Base-by-base conservation (phyloP, 148 eudicot species). In the Selenicereus undatus region DNA sequence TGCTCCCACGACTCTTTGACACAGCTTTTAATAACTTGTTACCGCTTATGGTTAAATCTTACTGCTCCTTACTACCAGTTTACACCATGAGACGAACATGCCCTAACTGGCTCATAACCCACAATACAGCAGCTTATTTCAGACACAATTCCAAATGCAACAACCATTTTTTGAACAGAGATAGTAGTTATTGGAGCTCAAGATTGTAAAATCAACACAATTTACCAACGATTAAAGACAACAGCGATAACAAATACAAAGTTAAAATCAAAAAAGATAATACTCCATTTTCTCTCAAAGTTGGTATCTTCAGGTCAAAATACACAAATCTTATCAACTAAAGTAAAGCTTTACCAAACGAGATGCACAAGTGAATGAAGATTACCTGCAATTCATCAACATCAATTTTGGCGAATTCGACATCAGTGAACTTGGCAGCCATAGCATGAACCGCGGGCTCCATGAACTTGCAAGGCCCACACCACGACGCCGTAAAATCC, bases 401-500 rank as follows among this genome's bases (percentile, higher is more conserved):
- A 43, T 96, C 99, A n/a, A 93, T 92, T 85, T 93, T 96, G 76
- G 88, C 89, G 39, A 95, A 96, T 60, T 91, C 91, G 1, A 96
- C 97, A 11, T 93, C 91, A 22, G 89, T 20, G 68, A 80, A 92
- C 43, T 88, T 86, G 27, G 84, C 60, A 32, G 99, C 86, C 91
- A 96, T 89, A 30, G 85, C 88, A 14, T 80, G 74, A 80, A 93
- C 76, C 48, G 84, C 91, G 18, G 99, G 99, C 86, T 90, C 97
- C 83, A 96, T 89, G 60, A 93, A 51, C 89, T 83, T 93, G 89
- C 98, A 93, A 5, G 99, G 99, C 21, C 97, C 95, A 73, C 99
- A 93, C 98, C 99, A 96, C 4, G 91, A 48, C 11, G 98, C 99
- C 32, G 98, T 85, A 78, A 96, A 96, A 89, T 96, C 98, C 71